These are phyloP conservation scores for Medicago lupulina DNA, from an alignment of 306 rosid species.

Conservation along the genomic window DNA sequence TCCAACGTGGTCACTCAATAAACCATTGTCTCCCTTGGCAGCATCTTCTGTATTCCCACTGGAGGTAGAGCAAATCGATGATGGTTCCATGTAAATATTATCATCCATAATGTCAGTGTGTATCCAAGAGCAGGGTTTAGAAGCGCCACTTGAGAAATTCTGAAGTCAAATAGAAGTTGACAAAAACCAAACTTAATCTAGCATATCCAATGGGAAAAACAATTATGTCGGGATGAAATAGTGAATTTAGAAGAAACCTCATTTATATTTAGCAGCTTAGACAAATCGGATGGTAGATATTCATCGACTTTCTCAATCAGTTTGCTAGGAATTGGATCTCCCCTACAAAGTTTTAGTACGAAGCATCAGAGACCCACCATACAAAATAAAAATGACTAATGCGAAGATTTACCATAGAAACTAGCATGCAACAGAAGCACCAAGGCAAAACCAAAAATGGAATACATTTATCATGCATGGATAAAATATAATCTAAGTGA, in stretches of 20 bases:
- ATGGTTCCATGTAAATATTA: conserved; percentile 81
- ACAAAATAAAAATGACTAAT: conserved; percentile 25
- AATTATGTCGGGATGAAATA: conserved; percentile 29
- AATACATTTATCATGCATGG: conserved; percentile 35
- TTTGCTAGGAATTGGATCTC: conserved; percentile 75
- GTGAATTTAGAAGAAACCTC: conserved; percentile 66
- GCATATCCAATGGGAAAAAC: conserved; percentile 6
- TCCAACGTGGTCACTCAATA: conserved; percentile 46
- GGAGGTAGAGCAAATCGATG: conserved; percentile 44
- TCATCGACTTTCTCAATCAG: conserved; percentile 77
- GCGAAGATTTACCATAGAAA: conserved; percentile 27
- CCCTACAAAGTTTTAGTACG: conserved; percentile 64
- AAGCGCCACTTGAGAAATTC: conserved; percentile 57
- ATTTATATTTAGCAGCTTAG: conserved; percentile 51
- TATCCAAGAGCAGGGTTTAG: conserved; percentile 79
- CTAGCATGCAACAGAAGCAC: conserved; percentile 34
- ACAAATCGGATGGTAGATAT: conserved; percentile 77
- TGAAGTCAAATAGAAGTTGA: conserved; percentile 48
- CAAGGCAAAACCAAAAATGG: conserved; percentile 19
- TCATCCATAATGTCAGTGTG: conserved; percentile 97
- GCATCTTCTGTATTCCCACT: conserved; percentile 48
- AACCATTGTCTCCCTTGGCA: conserved; percentile 43
- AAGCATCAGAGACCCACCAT: conserved; percentile 39
- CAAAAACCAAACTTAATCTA: conserved; percentile 16
- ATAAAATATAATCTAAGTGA: conserved; percentile 17